phyloP scores from a whole-genome alignment of 1,284 basidiomycete species.

The Fomes fomentarius region DNA sequence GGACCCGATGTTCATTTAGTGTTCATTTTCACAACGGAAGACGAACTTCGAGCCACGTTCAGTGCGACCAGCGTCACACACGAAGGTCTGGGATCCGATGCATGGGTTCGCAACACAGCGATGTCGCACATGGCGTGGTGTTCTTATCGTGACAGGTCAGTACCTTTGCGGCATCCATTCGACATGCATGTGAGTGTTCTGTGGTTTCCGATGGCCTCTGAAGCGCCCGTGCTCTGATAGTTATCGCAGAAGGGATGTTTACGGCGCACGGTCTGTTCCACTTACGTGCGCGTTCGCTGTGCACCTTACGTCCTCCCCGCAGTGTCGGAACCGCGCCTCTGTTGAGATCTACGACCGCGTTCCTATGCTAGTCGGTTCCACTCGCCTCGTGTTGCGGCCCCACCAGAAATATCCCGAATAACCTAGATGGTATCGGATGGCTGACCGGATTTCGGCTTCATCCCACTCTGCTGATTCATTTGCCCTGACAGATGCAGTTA shows the following conservation, averaged over 20 bases:
- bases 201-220: neutral
- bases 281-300: neutral
- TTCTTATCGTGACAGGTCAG: neutral
- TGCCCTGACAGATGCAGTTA: no score
- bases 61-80: neutral
- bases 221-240: neutral
- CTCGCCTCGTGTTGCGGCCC: neutral
- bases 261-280: neutral
- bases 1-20: no score
- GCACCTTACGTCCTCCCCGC: neutral
- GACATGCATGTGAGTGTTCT: neutral
- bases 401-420: neutral
- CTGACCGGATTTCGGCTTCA: no score
- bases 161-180: no score
- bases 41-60: neutral
- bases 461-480: no score
- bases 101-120: neutral
- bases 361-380: neutral
- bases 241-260: neutral
- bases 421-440: no score
- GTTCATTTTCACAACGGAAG: neutral
- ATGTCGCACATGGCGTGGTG: neutral
- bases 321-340: neutral
- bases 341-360: neutral
- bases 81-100: neutral